Evolutionary conservation across 306 rosid species (phyloP), one percentile per base, ranked within the genome.

Genomic region (Castanea crenata): DNA sequence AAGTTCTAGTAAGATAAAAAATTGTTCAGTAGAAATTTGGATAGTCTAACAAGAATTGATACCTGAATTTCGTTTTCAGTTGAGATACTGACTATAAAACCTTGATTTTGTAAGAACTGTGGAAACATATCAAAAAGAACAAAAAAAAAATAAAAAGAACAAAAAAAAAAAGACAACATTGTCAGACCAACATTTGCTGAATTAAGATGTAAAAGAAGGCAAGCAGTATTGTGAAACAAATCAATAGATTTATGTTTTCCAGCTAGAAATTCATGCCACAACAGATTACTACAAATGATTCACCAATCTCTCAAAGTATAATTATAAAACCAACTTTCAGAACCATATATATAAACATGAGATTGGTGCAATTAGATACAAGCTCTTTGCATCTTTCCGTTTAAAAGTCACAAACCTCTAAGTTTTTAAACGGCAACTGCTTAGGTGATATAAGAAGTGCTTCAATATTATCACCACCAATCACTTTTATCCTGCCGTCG

Each of bases 91-190:
- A 64, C 94, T 77, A 94, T 91, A 86, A 92, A 90, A 83, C 98
- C 97, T 82, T 89, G 97, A 85, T 94, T 92, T 84, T 88, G 90
- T 79, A 94, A 86, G 89, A 94, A 94, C 97, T 92, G 94, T 71
- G 14, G 52, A 72, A 78, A 74, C 55, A 76, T 9, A 71, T 49
- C 38, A 54, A 73, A 49, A 49, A 12, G 16, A 49, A 49, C 54
- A 12, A 23, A 73, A 34, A 61, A 55, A 9, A 72, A 61, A 23
- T 68, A 25, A 25, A 25, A 25, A 25, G 2, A 9, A n/a, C n/a
- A n/a, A n/a, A 74, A 54, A 74, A 57, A 74, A 72, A 19, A 64
- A 56, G 63, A 77, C 79, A 61, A 70, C 4, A 19, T 71, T 71
- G 55, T 68, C 5, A 68, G 62, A 58, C 32, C 41, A n/a, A 16